Conservation (phyloP, 2,329 filamentous ascomycete genomes). For the Gyromitra esculenta region DNA sequence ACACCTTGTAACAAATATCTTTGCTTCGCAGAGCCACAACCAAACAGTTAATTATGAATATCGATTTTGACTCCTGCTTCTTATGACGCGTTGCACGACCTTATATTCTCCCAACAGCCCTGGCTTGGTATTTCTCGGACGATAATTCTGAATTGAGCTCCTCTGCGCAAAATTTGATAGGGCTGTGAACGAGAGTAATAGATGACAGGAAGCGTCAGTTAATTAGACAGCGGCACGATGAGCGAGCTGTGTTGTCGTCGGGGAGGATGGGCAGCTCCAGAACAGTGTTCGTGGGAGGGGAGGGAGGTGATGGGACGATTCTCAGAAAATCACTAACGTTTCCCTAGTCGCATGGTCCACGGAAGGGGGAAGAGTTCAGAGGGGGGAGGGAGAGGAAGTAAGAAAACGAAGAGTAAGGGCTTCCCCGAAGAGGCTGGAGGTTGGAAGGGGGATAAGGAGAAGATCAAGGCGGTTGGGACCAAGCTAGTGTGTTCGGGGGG, state of each 20-base stretch:
- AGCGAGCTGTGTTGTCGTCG: conserved; percentile 29
- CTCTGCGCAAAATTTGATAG: conserved; percentile 6
- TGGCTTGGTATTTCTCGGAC: conserved; percentile 3
- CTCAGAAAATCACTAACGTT: conserved; percentile 45
- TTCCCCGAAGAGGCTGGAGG: conserved; percentile 8
- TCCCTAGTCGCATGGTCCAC: conserved; percentile 44
- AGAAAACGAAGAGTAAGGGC: conserved; percentile 33
- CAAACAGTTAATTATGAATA: conserved; percentile 36
- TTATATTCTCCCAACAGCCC: conserved; percentile 19
- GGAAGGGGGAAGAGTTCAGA: conserved; percentile 22
- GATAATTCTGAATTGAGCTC: conserved; percentile 44
- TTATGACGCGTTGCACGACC: conserved; percentile 16
- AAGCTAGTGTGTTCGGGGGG: conserved; percentile 38
- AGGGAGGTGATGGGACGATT: conserved; percentile 16
- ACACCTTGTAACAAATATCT: conserved; percentile 43
- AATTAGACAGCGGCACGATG: conserved; percentile 24
- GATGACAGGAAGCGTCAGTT: conserved; percentile 8
- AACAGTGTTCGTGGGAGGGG: conserved; percentile 34
- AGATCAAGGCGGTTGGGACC: conserved; percentile 44
- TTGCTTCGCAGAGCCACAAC: conserved; percentile 35
- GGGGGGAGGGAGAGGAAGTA: conserved; percentile 28
- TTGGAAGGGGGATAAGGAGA: conserved; percentile 30
- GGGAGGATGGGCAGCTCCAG: conserved; percentile 24
- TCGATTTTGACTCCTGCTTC: neutral
- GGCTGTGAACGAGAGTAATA: conserved; percentile 23